Base-by-base conservation (phyloP, 2,329 filamentous ascomycete species). In the Fusarium algeriense region DNA sequence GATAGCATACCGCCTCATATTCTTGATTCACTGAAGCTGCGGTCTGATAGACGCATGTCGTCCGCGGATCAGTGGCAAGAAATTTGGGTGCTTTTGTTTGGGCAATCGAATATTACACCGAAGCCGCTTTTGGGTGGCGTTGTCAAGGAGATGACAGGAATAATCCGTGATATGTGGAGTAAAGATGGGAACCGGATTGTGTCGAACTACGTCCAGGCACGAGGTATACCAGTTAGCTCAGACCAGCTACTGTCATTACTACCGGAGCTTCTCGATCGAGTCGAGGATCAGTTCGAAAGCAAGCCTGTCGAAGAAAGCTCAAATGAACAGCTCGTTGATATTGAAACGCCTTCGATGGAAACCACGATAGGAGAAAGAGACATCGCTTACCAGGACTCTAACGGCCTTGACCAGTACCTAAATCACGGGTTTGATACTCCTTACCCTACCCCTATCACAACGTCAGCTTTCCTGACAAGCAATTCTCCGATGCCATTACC, bases 131-230 rank as follows among this genome's bases (percentile, higher is more conserved):
- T 41, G 32, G 37, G 26, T 13, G 56, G 56, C 14, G 55, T 58
- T 20, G 23, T 58, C 14, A 58, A 50, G 30, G 55, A 58, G 15
- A 41, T 58, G 15, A 50, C 55, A 6, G 28, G 44, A 17, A 58
- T 58, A 28, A 20, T 58, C 32, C 38, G 44, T 37, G 55, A n/a
- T 28, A 50, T 50, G n/a, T 58, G 44, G 55, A 41, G n/a, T 28
- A 17, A 58, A 19, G 55, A 58, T 11, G 55, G 55, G 8, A 7
- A 15, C 8, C 28, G 41, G 23, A 50, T 58, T 30, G 6, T 58
- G n/a, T 26, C 11, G 15, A 50, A 41, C 7, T 6, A 50, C 28
- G n/a, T 49, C 15, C 46, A 35, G 34, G n/a, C 44, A 9, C 38
- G 34, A 8, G 44, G 30, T 13, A 58, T 58, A n/a, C 55, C 55